Conservation (phyloP, 2,329 filamentous ascomycete species). For the Sclerotinia subarctica region DNA sequence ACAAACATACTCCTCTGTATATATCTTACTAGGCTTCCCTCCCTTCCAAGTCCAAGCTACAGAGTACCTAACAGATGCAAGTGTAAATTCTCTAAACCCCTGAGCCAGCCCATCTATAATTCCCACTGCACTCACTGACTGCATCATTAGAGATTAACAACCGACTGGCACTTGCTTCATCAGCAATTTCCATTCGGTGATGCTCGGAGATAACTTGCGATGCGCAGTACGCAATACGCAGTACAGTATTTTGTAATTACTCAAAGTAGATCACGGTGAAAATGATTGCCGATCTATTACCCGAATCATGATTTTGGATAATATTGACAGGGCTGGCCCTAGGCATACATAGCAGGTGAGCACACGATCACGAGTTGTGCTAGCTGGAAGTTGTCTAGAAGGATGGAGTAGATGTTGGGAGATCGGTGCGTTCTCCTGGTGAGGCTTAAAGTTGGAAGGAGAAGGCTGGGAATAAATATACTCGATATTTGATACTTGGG, state of each 20-base stretch:
- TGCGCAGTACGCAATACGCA: no score
- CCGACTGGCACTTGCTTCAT: no score
- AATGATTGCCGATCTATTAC: neutral
- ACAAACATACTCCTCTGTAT: no score
- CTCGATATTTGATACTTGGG: neutral
- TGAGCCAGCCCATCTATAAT: no score
- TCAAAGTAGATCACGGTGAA: neutral
- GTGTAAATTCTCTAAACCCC: no score
- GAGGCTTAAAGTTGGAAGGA: neutral
- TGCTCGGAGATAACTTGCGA: no score
- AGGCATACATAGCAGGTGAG: neutral
- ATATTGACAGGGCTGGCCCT: neutral
- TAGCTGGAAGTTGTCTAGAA: neutral
- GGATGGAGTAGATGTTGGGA: neutral
- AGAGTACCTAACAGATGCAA: no score
- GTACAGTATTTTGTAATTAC: neutral
- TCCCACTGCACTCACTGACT: no score
- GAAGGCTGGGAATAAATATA: neutral
- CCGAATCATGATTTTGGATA: neutral
- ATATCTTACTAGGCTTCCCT: no score
- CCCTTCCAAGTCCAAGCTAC: no score
- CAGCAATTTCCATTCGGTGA: no score
- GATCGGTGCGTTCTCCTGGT: neutral
- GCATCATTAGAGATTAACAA: no score
- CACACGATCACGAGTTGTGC: neutral